phyloP scores from a whole-genome alignment of 371 early-diverging fungal genomes.

The Rhizopus stolonifer region DNA sequence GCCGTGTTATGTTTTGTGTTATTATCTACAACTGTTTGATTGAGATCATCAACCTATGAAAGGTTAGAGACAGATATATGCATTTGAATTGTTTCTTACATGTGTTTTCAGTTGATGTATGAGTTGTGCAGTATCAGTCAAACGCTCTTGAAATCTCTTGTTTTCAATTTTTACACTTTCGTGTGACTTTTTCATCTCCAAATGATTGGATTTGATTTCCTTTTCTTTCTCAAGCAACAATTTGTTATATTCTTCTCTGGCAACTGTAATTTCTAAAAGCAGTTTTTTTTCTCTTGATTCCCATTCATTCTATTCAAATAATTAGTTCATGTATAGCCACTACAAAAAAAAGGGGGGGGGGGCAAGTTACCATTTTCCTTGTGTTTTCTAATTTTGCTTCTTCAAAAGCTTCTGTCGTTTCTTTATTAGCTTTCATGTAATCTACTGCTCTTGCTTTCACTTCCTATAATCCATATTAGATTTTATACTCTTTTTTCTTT shows the following conservation, averaged over 20 bases:
- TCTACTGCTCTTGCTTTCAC: constrained; percentile 5
- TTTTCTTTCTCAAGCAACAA: no score
- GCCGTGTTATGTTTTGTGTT: background rate
- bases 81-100: constrained; percentile 1
- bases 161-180: constrained; percentile 19
- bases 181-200: constrained; percentile 15
- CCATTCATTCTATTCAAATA: constrained; percentile 9
- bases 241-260: no score
- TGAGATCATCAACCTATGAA: constrained; percentile 9
- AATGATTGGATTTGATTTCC: constrained; percentile 20
- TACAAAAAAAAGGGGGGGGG: no score
- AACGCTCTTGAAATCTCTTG: constrained; percentile 11
- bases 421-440: constrained; percentile 1
- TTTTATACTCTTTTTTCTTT: background rate
- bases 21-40: constrained; percentile 12
- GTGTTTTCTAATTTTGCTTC: background rate
- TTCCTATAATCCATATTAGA: background rate
- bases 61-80: background rate
- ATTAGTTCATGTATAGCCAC: no score
- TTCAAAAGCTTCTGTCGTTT: background rate
- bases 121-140: constrained; percentile 17
- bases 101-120: constrained; percentile 7
- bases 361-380: background rate
- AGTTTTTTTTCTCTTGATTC: no score
- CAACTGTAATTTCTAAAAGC: no score